Percentiles rank a stretch among this genome's conserved stretches.
Evolutionary conservation across 176 grass and related monocot species (phyloP).

Genomic region (Lolium rigidum): DNA sequence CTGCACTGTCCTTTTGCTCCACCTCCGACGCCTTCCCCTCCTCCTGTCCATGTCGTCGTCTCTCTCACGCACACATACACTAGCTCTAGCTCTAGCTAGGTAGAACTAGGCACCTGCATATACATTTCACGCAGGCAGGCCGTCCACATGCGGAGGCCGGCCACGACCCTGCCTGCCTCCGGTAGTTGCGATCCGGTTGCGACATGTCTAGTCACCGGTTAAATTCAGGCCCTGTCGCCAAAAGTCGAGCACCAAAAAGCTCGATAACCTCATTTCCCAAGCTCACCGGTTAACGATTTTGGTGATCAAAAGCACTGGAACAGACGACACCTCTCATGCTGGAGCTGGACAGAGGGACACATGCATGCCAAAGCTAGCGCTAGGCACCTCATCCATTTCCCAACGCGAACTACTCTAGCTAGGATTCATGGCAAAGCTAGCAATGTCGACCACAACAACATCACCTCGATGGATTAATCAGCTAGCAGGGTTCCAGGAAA

Average conservation of each 20-base stretch:
- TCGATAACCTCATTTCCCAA: not conserved
- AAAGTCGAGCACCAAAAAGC: not conserved
- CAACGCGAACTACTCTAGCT: not conserved
- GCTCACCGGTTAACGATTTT: not conserved
- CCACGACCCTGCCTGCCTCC: not conserved
- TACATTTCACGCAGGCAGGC: constrained; percentile 43
- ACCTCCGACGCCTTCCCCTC: constrained; percentile 18
- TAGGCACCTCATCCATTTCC: not conserved
- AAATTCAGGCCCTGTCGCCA: constrained; percentile 17
- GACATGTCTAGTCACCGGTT: constrained; percentile 33
- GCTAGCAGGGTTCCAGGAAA: not conserved
- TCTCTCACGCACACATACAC: too few relatives aligned
- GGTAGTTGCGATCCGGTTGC: constrained; percentile 19
- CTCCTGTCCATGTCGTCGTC: constrained; percentile 33
- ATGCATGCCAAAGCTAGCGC: not conserved
- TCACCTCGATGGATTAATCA: constrained; percentile 34
- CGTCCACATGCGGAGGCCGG: too few relatives aligned
- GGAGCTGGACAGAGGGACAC: not conserved
- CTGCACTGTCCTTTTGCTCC: constrained; percentile 55
- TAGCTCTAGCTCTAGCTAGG: not conserved
- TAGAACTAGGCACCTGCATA: constrained; percentile 38
- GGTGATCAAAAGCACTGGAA: not conserved
- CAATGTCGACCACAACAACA: not conserved
- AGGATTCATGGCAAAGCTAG: constrained; percentile 17
- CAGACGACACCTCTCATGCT: not conserved